Evolutionary conservation across 106 monocot genomes (phyloP), one percentile per base, ranked within the genome.

Genomic region (Gastrodia elata): DNA sequence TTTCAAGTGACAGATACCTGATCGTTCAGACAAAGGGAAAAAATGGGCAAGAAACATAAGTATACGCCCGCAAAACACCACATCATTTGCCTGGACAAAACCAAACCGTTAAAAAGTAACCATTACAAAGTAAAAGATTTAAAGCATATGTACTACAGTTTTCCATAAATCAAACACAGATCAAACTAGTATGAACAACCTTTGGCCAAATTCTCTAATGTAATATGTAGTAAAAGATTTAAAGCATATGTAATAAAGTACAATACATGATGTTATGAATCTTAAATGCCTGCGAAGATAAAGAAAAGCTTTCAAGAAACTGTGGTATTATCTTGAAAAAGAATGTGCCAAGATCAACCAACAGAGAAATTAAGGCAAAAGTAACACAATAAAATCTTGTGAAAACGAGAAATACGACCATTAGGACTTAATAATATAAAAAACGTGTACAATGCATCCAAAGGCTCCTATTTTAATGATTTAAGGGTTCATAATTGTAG

Each of bases 11-110:
- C 24, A 72, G 39, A 64, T 72, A 96, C 96, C 96, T 84, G 93
- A 99, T 25, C 98, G 88, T 72, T 99, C 93, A 49, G 98, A 93
- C 59, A 93, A 80, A n/a, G 91, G 98, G 75, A 99, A 99, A 74
- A 99, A 93, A 87, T 99, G 98, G 11, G 98, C 93, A 64, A 99
- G 93, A 84, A 99, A 99, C 93, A 99, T 99, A 68, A 99, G 86
- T 76, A 99, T 99, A 28, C 98, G 80, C 68, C 98, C 98, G 78
- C 98, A 99, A 59, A 99, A 93, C 71, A 93, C 91, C 37, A 99
- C 98, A 81, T 99, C 91, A 81, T 93, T 99, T 82, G 91, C 90
- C 96, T 97, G 84, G 46, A 80, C 77, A 83, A 64, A 34, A 78
- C 24, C 25, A 72, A 72, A 27, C 32, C 25, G 27, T 61, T 39